These are phyloP conservation scores for Teratosphaeria pseudoeucalypti DNA, from an alignment of 2,329 filamentous ascomycete genomes.

Conservation along the genomic window DNA sequence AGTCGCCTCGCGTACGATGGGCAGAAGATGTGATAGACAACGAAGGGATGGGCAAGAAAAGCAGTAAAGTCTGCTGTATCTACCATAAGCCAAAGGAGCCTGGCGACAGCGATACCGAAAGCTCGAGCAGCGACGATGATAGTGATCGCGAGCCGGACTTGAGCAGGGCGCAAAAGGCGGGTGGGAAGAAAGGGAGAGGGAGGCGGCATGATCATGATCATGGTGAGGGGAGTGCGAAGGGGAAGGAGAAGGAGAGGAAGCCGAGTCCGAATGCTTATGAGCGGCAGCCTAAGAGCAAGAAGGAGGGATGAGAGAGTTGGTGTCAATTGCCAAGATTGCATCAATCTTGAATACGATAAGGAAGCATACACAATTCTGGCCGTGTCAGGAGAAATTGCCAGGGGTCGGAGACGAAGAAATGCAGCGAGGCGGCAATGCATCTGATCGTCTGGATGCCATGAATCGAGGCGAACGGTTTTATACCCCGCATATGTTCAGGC, in stretches of 20 bases:
- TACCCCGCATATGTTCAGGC: too few relatives aligned
- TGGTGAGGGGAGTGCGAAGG: conserved; percentile 23
- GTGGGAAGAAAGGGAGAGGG: conserved; percentile 36
- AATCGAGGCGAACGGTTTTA: too few relatives aligned
- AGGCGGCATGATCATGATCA: conserved; percentile 53
- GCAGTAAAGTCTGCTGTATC: conserved; percentile 98
- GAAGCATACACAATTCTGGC: background rate
- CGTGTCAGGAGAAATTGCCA: background rate
- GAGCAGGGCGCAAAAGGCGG: conserved; percentile 35
- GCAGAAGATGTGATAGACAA: conserved; percentile 90
- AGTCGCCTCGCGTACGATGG: conserved; percentile 68
- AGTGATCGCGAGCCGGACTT: conserved; percentile 48
- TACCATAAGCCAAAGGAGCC: conserved; percentile 78
- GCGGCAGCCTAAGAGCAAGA: conserved; percentile 50
- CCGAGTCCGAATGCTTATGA: conserved; percentile 77
- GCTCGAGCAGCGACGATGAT: conserved; percentile 45
- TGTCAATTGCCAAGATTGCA: background rate
- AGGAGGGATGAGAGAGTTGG: conserved; percentile 15
- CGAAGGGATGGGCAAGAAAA: conserved; percentile 87
- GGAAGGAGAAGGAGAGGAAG: conserved; percentile 35
- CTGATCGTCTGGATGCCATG: too few relatives aligned
- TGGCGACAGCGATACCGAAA: conserved; percentile 67
- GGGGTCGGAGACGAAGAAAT: background rate
- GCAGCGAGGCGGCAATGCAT: too few relatives aligned
- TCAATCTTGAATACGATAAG: background rate